Conservation (phyloP, 805 yeast genomes). For the Ascoidea rubescens region DNA sequence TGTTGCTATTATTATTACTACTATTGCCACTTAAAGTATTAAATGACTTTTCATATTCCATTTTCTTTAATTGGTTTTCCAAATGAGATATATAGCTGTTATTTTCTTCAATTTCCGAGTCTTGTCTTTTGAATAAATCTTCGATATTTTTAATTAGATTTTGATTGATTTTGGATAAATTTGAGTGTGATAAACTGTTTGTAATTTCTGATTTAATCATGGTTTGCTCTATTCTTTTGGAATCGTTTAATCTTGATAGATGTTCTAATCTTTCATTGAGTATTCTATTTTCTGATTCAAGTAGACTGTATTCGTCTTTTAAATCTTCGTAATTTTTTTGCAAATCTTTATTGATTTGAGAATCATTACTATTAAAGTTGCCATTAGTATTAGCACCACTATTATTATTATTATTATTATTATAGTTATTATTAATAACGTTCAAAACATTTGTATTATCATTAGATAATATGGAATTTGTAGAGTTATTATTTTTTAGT, state of each 20-base stretch:
- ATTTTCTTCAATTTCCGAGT: conserved; percentile 42
- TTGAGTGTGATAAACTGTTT: conserved; percentile 36
- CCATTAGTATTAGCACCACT: background rate
- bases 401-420: too few species aligned
- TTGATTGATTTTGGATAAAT: conserved; percentile 17
- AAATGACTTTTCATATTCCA: conserved; percentile 7
- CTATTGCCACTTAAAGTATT: background rate
- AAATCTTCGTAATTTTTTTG: conserved; percentile 6
- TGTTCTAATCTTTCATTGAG: conserved; percentile 59
- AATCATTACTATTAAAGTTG: too few species aligned
- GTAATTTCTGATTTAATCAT: conserved; percentile 45
- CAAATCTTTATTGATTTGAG: background rate
- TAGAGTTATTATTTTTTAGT: conserved; percentile 16
- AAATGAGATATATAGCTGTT: conserved; percentile 45
- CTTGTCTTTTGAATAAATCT: conserved; percentile 31
- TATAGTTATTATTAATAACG: too few species aligned
- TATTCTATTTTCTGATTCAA: conserved; percentile 51
- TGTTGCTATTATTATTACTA: background rate
- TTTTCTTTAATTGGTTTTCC: conserved; percentile 34
- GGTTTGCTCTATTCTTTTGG: conserved; percentile 38
- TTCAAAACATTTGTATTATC: background rate
- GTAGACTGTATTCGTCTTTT: conserved; percentile 24
- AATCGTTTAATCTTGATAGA: conserved; percentile 47
- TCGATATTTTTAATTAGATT: conserved; percentile 28
- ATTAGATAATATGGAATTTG: conserved; percentile 1